Evolutionary conservation across 176 grass and related monocot genomes (phyloP).

Genomic region (Raddia guianensis): DNA sequence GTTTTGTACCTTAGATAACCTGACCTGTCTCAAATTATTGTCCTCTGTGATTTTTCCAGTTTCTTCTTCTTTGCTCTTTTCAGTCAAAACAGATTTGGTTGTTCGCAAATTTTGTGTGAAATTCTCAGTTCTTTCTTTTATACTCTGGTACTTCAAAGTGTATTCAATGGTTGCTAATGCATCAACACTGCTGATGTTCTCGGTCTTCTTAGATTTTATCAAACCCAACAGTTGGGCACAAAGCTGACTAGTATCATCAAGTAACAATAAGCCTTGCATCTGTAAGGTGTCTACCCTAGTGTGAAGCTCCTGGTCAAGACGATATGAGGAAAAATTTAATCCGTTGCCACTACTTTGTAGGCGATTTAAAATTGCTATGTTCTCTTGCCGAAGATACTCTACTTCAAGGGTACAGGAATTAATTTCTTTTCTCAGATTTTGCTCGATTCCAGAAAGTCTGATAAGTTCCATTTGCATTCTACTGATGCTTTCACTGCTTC

Average conservation of each 20-base stretch:
- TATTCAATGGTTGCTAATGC: conserved; percentile 39
- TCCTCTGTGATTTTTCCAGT: conserved; percentile 4
- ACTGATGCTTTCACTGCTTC: conserved; percentile 37
- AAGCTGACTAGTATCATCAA: conserved; percentile 47
- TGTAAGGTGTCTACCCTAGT: conserved; percentile 60
- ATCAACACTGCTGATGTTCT: conserved; percentile 35
- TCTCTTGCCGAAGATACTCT: conserved; percentile 67
- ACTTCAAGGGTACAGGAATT: conserved; percentile 51
- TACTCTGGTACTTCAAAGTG: conserved; percentile 61
- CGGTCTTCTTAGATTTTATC: conserved; percentile 55
- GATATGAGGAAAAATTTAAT: conserved; percentile 38
- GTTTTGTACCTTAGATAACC: conserved; percentile 39
- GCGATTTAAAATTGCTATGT: conserved; percentile 46
- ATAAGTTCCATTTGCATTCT: conserved; percentile 67
- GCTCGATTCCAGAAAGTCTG: conserved; percentile 67
- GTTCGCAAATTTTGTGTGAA: conserved; percentile 54
- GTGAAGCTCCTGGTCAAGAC: conserved; percentile 59
- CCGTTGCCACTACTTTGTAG: conserved; percentile 42
- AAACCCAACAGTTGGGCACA: conserved; percentile 57
- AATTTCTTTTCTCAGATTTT: conserved; percentile 65
- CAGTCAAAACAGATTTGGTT: conserved; percentile 49
- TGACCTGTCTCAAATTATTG: conserved; percentile 34
- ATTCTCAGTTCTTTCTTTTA: conserved; percentile 56
- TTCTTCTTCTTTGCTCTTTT: conserved; percentile 51
- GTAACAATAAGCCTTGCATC: conserved; percentile 55